These are phyloP conservation scores for Circinella umbellata DNA, from an alignment of 371 early-diverging fungal genomes.

Conservation along the genomic window DNA sequence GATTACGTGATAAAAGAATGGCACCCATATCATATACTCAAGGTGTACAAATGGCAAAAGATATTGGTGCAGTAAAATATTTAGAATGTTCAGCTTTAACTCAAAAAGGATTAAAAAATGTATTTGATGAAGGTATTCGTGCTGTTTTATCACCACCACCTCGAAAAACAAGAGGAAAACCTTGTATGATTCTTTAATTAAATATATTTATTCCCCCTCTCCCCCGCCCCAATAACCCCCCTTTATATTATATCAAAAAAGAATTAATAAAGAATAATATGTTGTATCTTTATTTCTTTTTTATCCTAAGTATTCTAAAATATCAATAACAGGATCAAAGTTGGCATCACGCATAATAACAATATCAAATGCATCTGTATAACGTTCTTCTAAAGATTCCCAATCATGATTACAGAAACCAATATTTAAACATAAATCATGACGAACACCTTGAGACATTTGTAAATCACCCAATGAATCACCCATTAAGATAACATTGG, in stretches of 20 bases:
- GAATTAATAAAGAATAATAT: too few species aligned
- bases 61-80: conserved; percentile 80
- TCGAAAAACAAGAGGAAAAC: conserved; percentile 66
- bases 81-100: conserved; percentile 90
- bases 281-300: too few species aligned
- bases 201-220: not conserved
- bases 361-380: conserved; percentile 70
- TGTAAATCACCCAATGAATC: conserved; percentile 77
- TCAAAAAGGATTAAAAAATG: conserved; percentile 92
- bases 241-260: too few species aligned
- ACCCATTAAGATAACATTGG: conserved; percentile 73
- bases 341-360: conserved; percentile 70
- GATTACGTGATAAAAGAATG: conserved; percentile 72
- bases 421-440: conserved; percentile 64
- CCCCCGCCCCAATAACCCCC: too few species aligned
- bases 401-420: conserved; percentile 76
- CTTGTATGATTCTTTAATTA: conserved; percentile 70
- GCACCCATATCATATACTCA: conserved; percentile 76
- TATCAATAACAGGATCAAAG: conserved; percentile 52
- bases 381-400: conserved; percentile 52
- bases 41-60: conserved; percentile 77
- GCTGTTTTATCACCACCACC: conserved; percentile 73
- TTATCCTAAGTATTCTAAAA: conserved; percentile 28
- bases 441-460: conserved; percentile 70
- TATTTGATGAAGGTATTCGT: conserved; percentile 97